Conservation (phyloP, 2,329 filamentous ascomycete genomes). For the Venturia asperata region DNA sequence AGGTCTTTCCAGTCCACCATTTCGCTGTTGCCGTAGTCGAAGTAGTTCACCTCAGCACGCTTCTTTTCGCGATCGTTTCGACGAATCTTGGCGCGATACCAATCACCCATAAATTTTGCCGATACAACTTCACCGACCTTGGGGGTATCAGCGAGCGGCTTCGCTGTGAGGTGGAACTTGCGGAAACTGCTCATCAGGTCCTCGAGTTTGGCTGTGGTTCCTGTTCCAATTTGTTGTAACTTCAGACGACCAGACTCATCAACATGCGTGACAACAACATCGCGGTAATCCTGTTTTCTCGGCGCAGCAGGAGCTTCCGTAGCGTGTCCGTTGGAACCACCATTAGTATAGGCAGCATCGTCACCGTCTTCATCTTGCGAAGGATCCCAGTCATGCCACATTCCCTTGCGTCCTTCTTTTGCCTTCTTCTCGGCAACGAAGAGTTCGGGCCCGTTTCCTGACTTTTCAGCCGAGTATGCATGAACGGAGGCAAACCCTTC, state of each 20-base stretch:
- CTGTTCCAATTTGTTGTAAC: constrained; percentile 81
- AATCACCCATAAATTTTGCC: constrained; percentile 87
- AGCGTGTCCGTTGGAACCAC: constrained; percentile 37
- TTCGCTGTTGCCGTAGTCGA: constrained; percentile 96
- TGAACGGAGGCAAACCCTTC: constrained; percentile 91
- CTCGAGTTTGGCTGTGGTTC: constrained; percentile 74
- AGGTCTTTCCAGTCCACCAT: constrained; percentile 77
- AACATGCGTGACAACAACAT: constrained; percentile 86
- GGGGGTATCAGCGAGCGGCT: constrained; percentile 64
- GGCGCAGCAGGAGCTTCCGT: constrained; percentile 48
- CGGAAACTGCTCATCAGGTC: constrained; percentile 87
- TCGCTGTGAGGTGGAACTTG: constrained; percentile 74
- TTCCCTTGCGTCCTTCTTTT: constrained; percentile 77
- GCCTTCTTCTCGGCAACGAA: constrained; percentile 81
- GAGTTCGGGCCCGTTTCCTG: constrained; percentile 79
- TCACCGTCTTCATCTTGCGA: constrained; percentile 65
- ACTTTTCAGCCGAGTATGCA: constrained; percentile 91
- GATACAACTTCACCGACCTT: constrained; percentile 90
- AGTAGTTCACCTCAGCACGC: constrained; percentile 83
- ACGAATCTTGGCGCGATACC: constrained; percentile 88
- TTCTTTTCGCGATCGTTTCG: constrained; percentile 85
- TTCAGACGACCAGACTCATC: constrained; percentile 77
- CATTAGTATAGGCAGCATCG: constrained; percentile 37
- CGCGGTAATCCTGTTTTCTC: constrained; percentile 82
- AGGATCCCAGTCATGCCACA: constrained; percentile 95